Base-by-base conservation (phyloP, 116 monocot genomes). In the Zostera marina region DNA sequence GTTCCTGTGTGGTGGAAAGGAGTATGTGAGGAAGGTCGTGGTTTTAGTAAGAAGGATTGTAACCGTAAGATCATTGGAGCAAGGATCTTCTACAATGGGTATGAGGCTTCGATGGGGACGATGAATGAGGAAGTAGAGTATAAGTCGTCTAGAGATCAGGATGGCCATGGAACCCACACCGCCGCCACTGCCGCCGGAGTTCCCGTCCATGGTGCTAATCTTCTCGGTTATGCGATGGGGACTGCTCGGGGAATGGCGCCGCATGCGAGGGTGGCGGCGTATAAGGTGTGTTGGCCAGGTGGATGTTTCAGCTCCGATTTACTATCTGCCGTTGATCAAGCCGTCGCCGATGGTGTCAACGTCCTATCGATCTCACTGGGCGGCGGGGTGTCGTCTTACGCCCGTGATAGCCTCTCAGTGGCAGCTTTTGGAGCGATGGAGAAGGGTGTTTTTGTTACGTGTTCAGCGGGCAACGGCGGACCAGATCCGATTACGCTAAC, bases 131-230 rank as follows among this genome's bases (percentile, higher is more conserved):
- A 67, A 69, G 65, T 12, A 12, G 83, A 87, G 73, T 66, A 52
- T 74, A 80, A 79, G 76, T 82, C 87, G 6, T 78, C 92, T 1
- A 68, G 87, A 23, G 87, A 92, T 54, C 72, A 77, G 40, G 82
- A 92, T 57, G 87, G 87, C 21, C 92, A 92, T 65, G 92, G 92
- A 9, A 92, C 87, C 14, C 87, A 92, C 79, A 92, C 92, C 1
- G 83, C 92, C 0, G 77, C 83, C 46, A 92, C 87, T 0, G 92
- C 56, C 11, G 83, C 76, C 0, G 92, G 92, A 5, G 56, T 69
- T 19, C 71, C 82, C 8, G 83, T 79, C 7, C 22, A 54, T 8
- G 68, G 72, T 41, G 92, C 92, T 7, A 76, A 72, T 65, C 58
- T 92, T 13, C 57, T 81, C 13, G 87, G 83, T 17, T 81, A 83